phyloP scores from a whole-genome alignment of 106 monocot species.

The Agapanthus africanus region DNA sequence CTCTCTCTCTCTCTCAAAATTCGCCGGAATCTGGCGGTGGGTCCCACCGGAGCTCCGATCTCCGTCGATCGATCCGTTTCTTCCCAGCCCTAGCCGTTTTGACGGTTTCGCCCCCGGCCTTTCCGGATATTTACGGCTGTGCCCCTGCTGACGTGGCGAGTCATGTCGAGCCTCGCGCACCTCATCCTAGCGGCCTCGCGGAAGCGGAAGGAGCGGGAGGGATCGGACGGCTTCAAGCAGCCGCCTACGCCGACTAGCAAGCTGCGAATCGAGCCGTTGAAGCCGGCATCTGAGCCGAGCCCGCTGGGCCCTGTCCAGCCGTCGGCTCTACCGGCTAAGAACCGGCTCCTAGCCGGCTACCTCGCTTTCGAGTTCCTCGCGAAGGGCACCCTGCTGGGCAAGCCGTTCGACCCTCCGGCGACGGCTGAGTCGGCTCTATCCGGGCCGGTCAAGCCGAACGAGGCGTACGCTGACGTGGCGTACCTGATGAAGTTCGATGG shows the following conservation, averaged over 20 bases:
- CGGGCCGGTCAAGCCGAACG: slow-evolving; percentile 3
- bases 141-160: background rate
- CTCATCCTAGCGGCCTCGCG: background rate
- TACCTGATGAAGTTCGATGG: slow-evolving; percentile 35
- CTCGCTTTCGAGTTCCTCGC: slow-evolving; percentile 80
- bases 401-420: slow-evolving; percentile 10
- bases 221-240: background rate
- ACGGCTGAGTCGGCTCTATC: slow-evolving; percentile 5
- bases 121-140: background rate
- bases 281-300: background rate
- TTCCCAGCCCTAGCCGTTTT: background rate
- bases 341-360: slow-evolving; percentile 71
- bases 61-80: background rate
- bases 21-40: background rate
- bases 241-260: background rate
- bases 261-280: background rate
- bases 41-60: background rate
- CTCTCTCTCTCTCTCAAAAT: background rate
- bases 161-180: background rate
- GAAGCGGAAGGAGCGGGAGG: background rate
- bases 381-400: slow-evolving; percentile 47
- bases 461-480: slow-evolving; percentile 33
- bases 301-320: background rate
- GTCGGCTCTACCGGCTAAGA: slow-evolving; percentile 9
- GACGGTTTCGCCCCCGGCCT: background rate